Evolutionary conservation across 495 filamentous ascomycete species (phyloP).

Genomic region (Xylaria castorea): DNA sequence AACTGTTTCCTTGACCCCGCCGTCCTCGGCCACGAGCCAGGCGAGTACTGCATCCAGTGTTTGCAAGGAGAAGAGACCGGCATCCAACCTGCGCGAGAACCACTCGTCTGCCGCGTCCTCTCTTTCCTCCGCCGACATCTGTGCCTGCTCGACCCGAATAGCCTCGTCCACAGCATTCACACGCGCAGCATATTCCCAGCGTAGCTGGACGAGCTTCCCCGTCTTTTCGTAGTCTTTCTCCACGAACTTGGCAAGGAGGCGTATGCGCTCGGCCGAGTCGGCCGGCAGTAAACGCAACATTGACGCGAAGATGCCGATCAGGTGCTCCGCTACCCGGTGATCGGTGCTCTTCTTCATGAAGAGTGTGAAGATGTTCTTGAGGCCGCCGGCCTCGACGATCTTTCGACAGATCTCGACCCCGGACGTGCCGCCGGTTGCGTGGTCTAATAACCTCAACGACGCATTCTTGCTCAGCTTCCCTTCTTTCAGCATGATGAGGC

Average conservation of each 20-base stretch:
- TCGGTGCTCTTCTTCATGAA: constrained; percentile 92
- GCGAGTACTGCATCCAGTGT: constrained; percentile 87
- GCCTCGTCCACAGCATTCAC: constrained; percentile 69
- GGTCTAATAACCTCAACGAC: constrained; percentile 81
- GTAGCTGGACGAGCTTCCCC: constrained; percentile 68
- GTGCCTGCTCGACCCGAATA: constrained; percentile 63
- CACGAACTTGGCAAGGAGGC: constrained; percentile 91
- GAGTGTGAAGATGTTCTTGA: constrained; percentile 83
- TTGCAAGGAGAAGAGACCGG: constrained; percentile 84
- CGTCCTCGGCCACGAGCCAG: constrained; percentile 93
- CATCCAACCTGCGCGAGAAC: constrained; percentile 84
- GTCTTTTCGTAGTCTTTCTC: constrained; percentile 93
- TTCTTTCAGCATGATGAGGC: constrained; percentile 80
- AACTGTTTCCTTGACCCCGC: constrained; percentile 74
- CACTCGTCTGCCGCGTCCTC: constrained; percentile 68
- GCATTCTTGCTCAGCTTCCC: constrained; percentile 77
- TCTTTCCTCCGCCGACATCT: constrained; percentile 64
- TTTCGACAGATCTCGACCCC: constrained; percentile 68
- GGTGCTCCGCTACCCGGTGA: constrained; percentile 73
- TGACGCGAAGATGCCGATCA: constrained; percentile 87
- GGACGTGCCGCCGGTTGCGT: constrained; percentile 70
- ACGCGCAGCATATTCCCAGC: constrained; percentile 72
- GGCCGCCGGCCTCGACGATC: constrained; percentile 81
- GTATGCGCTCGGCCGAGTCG: constrained; percentile 78
- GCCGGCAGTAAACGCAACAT: constrained; percentile 81